phyloP scores from a whole-genome alignment of 768 basidiomycete species.

The Mycena alexandri region DNA sequence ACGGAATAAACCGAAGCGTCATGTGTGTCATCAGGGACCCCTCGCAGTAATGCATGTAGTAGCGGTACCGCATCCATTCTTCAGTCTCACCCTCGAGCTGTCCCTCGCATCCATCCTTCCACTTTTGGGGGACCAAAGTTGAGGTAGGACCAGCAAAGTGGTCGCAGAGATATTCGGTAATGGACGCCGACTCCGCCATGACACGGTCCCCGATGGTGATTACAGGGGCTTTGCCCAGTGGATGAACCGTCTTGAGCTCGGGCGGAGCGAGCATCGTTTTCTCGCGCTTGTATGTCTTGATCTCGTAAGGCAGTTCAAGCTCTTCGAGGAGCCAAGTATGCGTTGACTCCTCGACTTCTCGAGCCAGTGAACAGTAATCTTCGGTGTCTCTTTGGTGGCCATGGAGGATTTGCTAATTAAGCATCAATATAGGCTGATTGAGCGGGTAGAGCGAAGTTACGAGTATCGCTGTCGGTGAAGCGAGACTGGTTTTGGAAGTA shows the following conservation, averaged over 20 bases:
- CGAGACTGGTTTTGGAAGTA: too few relatives aligned
- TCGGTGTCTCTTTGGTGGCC: background rate
- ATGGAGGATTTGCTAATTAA: too few relatives aligned
- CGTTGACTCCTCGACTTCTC: conserved; percentile 52
- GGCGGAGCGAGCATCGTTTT: conserved; percentile 38
- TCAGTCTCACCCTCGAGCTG: conserved; percentile 18
- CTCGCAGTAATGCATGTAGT: conserved; percentile 27
- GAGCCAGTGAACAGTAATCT: conserved; percentile 48
- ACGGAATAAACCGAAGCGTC: background rate
- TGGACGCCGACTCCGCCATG: conserved; percentile 53
- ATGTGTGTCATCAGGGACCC: conserved; percentile 13
- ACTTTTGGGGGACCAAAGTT: conserved; percentile 21
- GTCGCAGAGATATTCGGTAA: conserved; percentile 41
- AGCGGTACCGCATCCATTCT: conserved; percentile 26
- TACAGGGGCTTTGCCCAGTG: conserved; percentile 54
- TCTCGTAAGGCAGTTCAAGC: conserved; percentile 51
- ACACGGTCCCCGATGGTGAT: conserved; percentile 53
- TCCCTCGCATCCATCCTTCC: conserved; percentile 24
- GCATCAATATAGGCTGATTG: too few relatives aligned
- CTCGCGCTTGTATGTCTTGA: conserved; percentile 49
- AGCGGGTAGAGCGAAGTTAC: too few relatives aligned
- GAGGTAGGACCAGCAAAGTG: conserved; percentile 23
- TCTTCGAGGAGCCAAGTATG: conserved; percentile 59
- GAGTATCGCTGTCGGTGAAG: too few relatives aligned
- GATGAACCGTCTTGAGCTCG: conserved; percentile 48